Base-by-base conservation (phyloP, 805 yeast species). In the Yarrowia sp. region DNA sequence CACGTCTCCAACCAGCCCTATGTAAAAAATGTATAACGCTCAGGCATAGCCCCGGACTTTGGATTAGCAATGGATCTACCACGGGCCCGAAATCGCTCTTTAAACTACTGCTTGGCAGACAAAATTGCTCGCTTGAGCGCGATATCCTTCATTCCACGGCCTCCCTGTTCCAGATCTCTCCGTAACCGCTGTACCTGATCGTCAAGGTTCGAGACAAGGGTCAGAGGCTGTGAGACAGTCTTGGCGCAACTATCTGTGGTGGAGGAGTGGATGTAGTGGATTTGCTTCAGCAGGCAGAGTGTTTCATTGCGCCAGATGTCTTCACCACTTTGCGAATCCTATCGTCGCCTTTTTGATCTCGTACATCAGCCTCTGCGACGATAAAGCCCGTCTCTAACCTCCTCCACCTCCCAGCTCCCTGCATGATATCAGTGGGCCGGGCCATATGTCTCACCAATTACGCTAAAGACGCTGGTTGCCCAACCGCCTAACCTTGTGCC, bases 401-500 rank as follows among this genome's bases (percentile, higher is more conserved):
- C 41, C 41, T 18, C 42, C 42, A 19, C 42, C 42, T 19, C 31
- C 21, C 27, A 24, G 19, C 29, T 24, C 47, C 47, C 47, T 41
- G 31, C 47, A 22, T 24, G 14, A 12, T 12, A 16, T 19, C 41
- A 36, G 41, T 19, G 41, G 7, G n/a, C 13, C 14, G 16, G 24
- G 13, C 6, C 46, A 14, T 7, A 9, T 22, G 47, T 41, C 47
- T 41, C 49, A 44, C 32, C 49, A 25, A 27, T 44, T 44, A 27
- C 49, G 12, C n/a, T 3, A 16, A 16, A 16, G 21, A 27, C n/a
- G 49, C 49, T 25, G 21, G 16, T 1, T 16, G 49, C 49, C 49
- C 49, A 44, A 44, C 49, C 49, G 49, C 33, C 49, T 8, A 47
- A 47, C 55, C 38, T 47, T 18, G 38, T 47, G 38, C 38, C 55